These are phyloP conservation scores for Sporothrix globosa DNA, from an alignment of 2,329 filamentous ascomycete species.

Conservation along the genomic window DNA sequence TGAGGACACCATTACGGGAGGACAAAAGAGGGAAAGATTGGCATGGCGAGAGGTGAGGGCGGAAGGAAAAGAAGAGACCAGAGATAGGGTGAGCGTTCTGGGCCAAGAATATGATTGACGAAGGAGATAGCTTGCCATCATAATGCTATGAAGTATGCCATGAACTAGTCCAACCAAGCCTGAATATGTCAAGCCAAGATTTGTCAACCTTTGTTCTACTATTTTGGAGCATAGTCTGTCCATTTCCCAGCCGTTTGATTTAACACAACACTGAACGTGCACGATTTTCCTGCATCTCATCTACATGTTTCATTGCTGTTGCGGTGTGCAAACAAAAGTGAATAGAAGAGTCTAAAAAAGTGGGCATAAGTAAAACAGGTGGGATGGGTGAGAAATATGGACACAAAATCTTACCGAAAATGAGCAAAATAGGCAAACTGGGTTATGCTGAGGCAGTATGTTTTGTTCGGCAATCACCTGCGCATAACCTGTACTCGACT, in stretches of 20 bases:
- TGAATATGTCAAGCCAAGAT: not conserved
- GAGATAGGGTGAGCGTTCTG: not conserved
- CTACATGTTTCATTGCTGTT: no score
- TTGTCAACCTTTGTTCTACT: not conserved
- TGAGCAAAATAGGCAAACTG: no score
- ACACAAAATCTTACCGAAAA: no score
- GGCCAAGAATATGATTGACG: not conserved
- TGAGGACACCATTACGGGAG: not conserved
- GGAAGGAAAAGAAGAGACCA: no score
- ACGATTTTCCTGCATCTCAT: not conserved
- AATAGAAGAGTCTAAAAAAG: no score
- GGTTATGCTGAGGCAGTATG: not conserved
- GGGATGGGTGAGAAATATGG: no score
- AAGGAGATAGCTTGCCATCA: not conserved
- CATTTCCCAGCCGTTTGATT: not conserved
- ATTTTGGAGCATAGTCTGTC: not conserved
- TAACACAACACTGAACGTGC: not conserved
- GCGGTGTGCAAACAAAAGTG: no score
- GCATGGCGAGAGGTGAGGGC: not conserved
- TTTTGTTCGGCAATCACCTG: not conserved
- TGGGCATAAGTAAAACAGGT: no score
- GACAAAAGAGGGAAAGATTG: not conserved
- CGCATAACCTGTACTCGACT: not conserved
- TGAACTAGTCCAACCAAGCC: not conserved
- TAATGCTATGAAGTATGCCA: not conserved